Base-by-base conservation (phyloP, 2,329 filamentous ascomycete species). In the Pezicula rhizophila region DNA sequence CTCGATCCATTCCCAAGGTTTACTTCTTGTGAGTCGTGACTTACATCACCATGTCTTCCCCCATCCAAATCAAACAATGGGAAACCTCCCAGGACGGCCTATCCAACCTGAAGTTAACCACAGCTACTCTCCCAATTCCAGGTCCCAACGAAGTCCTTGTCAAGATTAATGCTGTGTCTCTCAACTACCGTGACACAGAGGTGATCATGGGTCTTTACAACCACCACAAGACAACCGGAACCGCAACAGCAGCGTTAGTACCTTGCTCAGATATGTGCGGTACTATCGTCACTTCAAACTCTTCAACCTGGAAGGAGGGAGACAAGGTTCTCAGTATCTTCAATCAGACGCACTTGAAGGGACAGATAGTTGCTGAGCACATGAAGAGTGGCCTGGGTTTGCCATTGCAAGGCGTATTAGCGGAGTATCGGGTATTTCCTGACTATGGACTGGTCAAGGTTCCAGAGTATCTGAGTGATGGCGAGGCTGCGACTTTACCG, bases 241-340 rank as follows among this genome's bases (percentile, higher is more conserved):
- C 55, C 12, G 39, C 50, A 15, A 46, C 55, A 10, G 46, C 66
- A 46, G 51, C 71, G 48, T 58, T 87, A 11, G 79, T 87, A 1
- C 82, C 83, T 1, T 84, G 80, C 64, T 85, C 82, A 18, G 85
- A 89, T 65, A 85, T 85, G 74, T 85, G 82, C 66, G 85, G 84
- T 40, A 72, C 73, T 8, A 70, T 88, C 41, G 68, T 78, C 2
- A 64, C 72, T 12, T 78, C 31, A 62, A 70, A 15, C n/a, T 67
- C 70, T 8, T 61, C 65, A 2, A 67, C 68, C 5, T 79, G 78
- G 69, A 70, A 72, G 47, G 65, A 69, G 14, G 83, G 84, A 50
- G 78, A 85, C 49, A 78, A 82, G n/a, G 84, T 89, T 35, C 72
- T 85, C 48, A 77, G 77, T 17, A 85, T 78, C 45, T 88, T 86